phyloP scores from a whole-genome alignment of 2,329 filamentous ascomycete species.

The Dactylella cylindrospora region DNA sequence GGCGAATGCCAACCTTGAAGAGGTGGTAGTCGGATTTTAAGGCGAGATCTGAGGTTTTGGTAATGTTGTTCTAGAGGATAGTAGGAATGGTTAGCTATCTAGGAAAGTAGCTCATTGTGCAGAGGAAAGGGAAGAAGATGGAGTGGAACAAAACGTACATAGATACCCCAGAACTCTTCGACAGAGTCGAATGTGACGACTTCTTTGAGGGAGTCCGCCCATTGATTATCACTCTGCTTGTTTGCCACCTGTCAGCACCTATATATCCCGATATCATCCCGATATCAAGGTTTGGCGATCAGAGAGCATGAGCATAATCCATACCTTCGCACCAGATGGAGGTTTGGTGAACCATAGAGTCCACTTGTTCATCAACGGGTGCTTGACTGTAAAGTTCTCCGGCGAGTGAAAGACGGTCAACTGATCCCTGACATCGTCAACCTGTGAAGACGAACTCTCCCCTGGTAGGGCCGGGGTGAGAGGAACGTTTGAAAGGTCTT shows the following conservation, averaged over 20 bases:
- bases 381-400: slow-evolving; percentile 99
- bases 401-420: slow-evolving; percentile 97
- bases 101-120: neutral
- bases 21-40: slow-evolving; percentile 99
- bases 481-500: slow-evolving; percentile 41
- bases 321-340: slow-evolving; percentile 79
- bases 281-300: too few species aligned
- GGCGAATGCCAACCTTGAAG: slow-evolving; percentile 95
- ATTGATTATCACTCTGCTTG: slow-evolving; percentile 80
- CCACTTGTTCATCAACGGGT: slow-evolving; percentile 96
- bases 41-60: slow-evolving; percentile 88
- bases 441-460: slow-evolving; percentile 49
- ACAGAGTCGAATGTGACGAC: slow-evolving; percentile 98
- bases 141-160: slow-evolving; percentile 64
- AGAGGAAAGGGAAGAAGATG: slow-evolving; percentile 2
- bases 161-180: slow-evolving; percentile 99
- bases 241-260: slow-evolving; percentile 11
- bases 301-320: too few species aligned
- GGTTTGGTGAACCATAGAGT: slow-evolving; percentile 99
- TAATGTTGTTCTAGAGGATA: slow-evolving; percentile 84
- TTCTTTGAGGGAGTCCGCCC: slow-evolving; percentile 96
- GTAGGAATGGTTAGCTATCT: slow-evolving; percentile 18
- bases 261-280: too few species aligned
- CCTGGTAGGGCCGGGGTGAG: slow-evolving; percentile 40
- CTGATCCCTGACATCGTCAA: slow-evolving; percentile 61